Conservation (phyloP, 306 rosid genomes). For the Heteromeles arbutifolia region DNA sequence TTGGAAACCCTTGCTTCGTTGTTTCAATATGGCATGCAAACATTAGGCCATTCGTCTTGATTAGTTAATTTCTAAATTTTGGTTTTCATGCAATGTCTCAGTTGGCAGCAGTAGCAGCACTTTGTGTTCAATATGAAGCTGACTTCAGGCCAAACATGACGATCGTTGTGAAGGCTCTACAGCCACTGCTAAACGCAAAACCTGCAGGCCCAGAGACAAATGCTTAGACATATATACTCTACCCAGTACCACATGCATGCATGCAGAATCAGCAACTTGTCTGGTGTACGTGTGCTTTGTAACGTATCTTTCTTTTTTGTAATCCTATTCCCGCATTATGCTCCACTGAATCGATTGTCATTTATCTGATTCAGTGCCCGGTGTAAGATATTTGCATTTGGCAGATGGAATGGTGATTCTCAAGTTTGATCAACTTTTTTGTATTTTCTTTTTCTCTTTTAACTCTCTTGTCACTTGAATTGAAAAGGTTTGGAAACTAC, state of each 20-base stretch:
- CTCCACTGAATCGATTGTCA: background rate
- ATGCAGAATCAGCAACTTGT: background rate
- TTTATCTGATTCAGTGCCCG: conserved; percentile 3
- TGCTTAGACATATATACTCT: conserved; percentile 26
- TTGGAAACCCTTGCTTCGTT: background rate
- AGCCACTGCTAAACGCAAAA: conserved; percentile 84
- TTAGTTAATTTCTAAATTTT: background rate
- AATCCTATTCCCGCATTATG: conserved; percentile 2
- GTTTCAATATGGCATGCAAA: background rate
- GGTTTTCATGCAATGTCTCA: conserved; percentile 24
- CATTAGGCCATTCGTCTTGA: background rate
- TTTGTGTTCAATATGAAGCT: conserved; percentile 97
- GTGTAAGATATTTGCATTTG: background rate
- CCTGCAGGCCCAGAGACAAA: conserved; percentile 64
- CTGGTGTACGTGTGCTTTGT: conserved; percentile 19
- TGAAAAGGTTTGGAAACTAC: background rate
- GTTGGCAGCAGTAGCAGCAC: conserved; percentile 99
- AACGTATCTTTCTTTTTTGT: background rate
- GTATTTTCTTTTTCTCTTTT: background rate
- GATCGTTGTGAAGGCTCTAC: conserved; percentile 91
- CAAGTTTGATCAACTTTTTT: background rate
- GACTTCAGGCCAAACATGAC: conserved; percentile 98
- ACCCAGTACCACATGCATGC: background rate
- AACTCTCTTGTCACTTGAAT: background rate
- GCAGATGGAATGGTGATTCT: background rate